Conservation (phyloP, 306 rosid genomes). For the Chamaecrista fasciculata region DNA sequence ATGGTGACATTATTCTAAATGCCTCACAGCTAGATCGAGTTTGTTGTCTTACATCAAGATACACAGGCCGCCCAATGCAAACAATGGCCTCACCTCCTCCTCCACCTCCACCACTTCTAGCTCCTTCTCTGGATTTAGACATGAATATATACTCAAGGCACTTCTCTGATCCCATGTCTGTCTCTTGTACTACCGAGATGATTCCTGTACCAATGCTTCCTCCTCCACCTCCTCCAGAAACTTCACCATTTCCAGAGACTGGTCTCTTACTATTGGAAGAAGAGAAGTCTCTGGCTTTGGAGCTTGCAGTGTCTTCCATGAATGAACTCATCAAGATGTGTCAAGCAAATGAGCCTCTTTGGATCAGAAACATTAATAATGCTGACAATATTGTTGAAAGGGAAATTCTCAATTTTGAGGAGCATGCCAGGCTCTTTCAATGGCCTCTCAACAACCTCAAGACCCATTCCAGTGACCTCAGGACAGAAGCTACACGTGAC, state of each 20-base stretch:
- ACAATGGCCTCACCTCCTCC: conserved; percentile 43
- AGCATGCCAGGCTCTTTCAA: conserved; percentile 59
- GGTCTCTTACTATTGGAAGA: conserved; percentile 61
- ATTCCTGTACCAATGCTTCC: conserved; percentile 64
- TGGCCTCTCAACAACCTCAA: conserved; percentile 56
- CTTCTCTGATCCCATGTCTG: conserved; percentile 46
- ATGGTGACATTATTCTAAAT: too few relatives aligned
- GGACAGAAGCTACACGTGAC: conserved; percentile 75
- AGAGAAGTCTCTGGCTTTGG: conserved; percentile 70
- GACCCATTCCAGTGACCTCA: conserved; percentile 46
- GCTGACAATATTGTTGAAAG: conserved; percentile 43
- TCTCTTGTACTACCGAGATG: conserved; percentile 53
- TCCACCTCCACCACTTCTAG: conserved; percentile 44
- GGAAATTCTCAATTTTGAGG: conserved; percentile 73
- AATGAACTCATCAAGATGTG: conserved; percentile 76
- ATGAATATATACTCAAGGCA: conserved; percentile 82
- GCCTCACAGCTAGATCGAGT: conserved; percentile 65
- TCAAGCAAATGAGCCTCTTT: conserved; percentile 56
- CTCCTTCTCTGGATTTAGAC: conserved; percentile 72
- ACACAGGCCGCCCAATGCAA: conserved; percentile 54
- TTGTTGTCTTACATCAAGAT: conserved; percentile 69
- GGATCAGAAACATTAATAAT: conserved; percentile 40
- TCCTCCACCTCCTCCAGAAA: conserved; percentile 13
- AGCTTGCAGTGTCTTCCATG: conserved; percentile 63
- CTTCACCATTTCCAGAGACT: conserved; percentile 46